A percentile compares a stretch with the other conserved stretches of the same genome.
Evolutionary conservation across 75 land plant genomes (phyloP).

Genomic region (Picea glauca): DNA sequence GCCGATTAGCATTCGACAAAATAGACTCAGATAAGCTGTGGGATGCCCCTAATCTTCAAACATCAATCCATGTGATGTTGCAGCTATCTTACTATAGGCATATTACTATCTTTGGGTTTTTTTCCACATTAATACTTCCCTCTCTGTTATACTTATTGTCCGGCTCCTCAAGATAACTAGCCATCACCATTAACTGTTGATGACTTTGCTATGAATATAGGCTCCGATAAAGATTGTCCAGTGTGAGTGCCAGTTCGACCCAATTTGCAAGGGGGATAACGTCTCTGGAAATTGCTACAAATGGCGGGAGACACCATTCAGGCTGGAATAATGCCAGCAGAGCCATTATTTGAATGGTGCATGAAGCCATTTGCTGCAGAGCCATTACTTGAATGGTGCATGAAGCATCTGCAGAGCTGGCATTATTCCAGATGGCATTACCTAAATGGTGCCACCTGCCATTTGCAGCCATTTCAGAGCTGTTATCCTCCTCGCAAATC

Average conservation of each 20-base stretch:
- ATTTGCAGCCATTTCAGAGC: no score
- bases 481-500: not conserved
- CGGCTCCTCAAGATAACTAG: no score
- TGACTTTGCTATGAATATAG: not conserved
- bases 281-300: not conserved
- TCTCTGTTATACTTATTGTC: no score
- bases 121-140: no score
- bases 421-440: no score
- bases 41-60: not conserved
- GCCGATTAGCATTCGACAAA: not conserved
- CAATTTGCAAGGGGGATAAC: not conserved
- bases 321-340: not conserved
- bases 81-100: not conserved
- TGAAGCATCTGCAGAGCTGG: no score
- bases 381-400: not conserved
- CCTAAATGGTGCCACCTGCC: no score
- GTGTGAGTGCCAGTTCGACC: no score
- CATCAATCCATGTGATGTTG: not conserved
- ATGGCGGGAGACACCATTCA: not conserved
- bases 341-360: no score
- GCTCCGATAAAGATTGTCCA: not conserved
- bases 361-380: no score
- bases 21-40: not conserved
- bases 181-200: not conserved
- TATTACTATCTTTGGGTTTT: no score